phyloP scores from a whole-genome alignment of 306 rosid species.

The Ochetophila trinervis region DNA sequence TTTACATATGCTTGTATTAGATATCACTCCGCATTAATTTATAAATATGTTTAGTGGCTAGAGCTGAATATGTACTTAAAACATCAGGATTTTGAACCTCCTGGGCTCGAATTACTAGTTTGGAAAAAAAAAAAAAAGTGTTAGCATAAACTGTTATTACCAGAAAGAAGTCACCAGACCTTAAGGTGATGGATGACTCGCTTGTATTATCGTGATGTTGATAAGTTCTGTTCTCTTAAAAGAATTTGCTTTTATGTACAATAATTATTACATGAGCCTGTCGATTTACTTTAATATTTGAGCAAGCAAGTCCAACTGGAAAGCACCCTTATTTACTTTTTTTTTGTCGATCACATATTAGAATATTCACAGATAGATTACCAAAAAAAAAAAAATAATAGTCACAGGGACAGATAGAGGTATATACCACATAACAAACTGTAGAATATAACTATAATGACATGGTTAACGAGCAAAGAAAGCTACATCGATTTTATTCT shows the following conservation, averaged over 20 bases:
- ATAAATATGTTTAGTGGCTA: slow-evolving; percentile 1
- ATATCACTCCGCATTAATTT: neutral
- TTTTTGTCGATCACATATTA: neutral
- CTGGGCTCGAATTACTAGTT: slow-evolving; percentile 11
- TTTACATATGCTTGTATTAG: neutral
- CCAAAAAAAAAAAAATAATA: too few species aligned
- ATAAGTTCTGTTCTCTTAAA: neutral
- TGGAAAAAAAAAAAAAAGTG: neutral
- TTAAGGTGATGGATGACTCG: too few species aligned
- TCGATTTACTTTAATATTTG: neutral
- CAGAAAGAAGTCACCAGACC: neutral
- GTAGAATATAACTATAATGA: neutral
- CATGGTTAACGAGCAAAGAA: neutral
- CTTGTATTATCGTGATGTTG: neutral
- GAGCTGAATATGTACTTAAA: neutral
- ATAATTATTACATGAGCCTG: neutral
- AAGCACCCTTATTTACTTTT: too few species aligned
- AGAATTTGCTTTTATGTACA: neutral
- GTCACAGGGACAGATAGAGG: neutral
- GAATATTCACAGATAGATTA: neutral
- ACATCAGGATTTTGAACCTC: slow-evolving; percentile 4
- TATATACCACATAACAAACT: neutral
- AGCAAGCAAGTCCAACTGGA: neutral
- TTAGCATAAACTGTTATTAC: neutral
- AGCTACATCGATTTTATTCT: neutral